Evolutionary conservation across 768 basidiomycete species (phyloP), one percentile per base, ranked within the genome.

Genomic region (Mycena kentingensis): DNA sequence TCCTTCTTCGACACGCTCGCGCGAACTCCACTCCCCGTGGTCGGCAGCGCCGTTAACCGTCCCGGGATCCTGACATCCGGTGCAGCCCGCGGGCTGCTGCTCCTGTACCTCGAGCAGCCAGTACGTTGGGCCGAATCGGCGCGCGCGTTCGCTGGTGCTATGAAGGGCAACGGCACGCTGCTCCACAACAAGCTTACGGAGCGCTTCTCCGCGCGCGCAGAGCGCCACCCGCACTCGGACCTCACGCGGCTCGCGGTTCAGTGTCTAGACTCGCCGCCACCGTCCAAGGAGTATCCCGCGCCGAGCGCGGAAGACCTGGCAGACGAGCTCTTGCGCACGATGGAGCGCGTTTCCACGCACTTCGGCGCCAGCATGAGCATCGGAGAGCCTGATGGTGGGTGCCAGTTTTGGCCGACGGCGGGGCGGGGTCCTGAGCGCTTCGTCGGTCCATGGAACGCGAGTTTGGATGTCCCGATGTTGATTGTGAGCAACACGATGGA

Each of bases 361-460:
- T 65, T 65, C 45, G 62, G 60, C 4, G 41, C 57, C 29, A 63
- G 62, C 22, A 47, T 57, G 10, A 46, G 49, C 5, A 26, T 63
- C 5, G 46, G 53, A 2, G 63, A 63, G 42, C 64, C 62, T 0
- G 62, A 63, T 38, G 62, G 62, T 5, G 64, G 62, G 27, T 65
- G 64, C 35, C 51, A 60, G 48, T 65, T 60, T 39, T 65, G 64
- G 64, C 56, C 52, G 8, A 29, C n/a, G 15, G 45, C 60, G 24
- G 62, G 57, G 34, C 39, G 37, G 5, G 58, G 60, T 1, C 61
- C 63, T 5, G 63, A 68, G 54, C 41, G 64, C 21, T 68, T 67
- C 32, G 37, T 25, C 1, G 65, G 67, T 10, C 67, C 67, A 26
- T 68, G 67, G 65, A 65, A 67, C 43, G 60, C 60, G 42, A 65